Conservation (phyloP, 2,329 filamentous ascomycete species). For the Botrytis pseudocinerea region DNA sequence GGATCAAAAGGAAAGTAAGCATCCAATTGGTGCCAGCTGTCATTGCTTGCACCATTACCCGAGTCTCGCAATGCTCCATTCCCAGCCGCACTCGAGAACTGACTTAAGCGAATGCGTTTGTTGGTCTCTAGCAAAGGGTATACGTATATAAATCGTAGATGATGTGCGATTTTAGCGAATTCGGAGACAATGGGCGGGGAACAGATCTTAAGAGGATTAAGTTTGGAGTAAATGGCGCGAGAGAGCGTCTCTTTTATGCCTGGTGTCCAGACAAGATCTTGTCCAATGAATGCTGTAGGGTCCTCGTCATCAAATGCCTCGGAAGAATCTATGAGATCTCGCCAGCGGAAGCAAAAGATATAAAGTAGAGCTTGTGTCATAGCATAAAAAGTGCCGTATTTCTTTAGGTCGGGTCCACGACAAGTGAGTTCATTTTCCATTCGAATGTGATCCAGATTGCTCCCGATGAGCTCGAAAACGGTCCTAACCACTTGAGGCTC, state of each 20-base stretch:
- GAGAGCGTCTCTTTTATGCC: constrained; percentile 73
- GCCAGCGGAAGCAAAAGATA: constrained; percentile 94
- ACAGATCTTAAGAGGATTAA: constrained; percentile 95
- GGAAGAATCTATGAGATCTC: constrained; percentile 71
- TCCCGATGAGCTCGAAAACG: constrained; percentile 77
- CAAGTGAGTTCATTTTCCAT: constrained; percentile 70
- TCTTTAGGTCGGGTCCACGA: constrained; percentile 75
- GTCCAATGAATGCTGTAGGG: constrained; percentile 59
- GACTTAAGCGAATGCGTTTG: constrained; percentile 80
- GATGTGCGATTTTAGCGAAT: constrained; percentile 84
- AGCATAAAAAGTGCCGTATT: constrained; percentile 69
- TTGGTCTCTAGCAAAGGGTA: constrained; percentile 87
- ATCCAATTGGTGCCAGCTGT: constrained; percentile 82
- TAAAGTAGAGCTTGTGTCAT: constrained; percentile 70
- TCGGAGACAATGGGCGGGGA: constrained; percentile 86
- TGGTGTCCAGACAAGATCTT: constrained; percentile 76
- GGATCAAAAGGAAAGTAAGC: constrained; percentile 98
- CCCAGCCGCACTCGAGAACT: constrained; percentile 61
- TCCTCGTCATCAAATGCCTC: constrained; percentile 62
- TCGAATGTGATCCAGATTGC: constrained; percentile 76
- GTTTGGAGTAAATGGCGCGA: constrained; percentile 77
- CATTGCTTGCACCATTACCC: constrained; percentile 57
- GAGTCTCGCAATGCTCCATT: constrained; percentile 51
- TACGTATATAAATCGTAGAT: constrained; percentile 86
- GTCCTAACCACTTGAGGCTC: constrained; percentile 73